Evolutionary conservation across 352 stramenopile species (phyloP).

Genomic region (Salisapilia sapeloensis): DNA sequence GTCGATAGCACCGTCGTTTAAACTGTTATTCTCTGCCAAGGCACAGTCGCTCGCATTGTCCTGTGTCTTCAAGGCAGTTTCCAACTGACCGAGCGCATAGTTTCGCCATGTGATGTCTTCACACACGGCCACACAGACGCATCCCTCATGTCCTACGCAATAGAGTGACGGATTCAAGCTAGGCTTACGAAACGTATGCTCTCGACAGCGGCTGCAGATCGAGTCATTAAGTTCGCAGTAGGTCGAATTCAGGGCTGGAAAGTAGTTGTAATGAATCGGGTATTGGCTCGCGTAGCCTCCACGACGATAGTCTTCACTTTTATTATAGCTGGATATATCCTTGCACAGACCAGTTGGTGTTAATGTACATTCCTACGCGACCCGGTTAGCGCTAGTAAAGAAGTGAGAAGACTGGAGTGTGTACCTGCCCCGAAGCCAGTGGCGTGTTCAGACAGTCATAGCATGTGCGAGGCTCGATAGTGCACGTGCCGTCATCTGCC

Average conservation of each 20-base stretch:
- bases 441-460: slow-evolving; percentile 35
- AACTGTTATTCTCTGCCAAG: slow-evolving; percentile 16
- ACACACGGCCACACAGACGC: slow-evolving; percentile 35
- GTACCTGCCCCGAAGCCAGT: slow-evolving; percentile 15
- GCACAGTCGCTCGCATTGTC: slow-evolving; percentile 10
- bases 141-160: slow-evolving; percentile 15
- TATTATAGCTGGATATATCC: slow-evolving; percentile 19
- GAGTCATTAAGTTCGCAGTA: slow-evolving; percentile 27
- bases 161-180: slow-evolving; percentile 24
- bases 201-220: slow-evolving; percentile 15
- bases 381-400: too few species aligned
- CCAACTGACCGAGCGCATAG: slow-evolving; percentile 15
- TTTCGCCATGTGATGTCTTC: slow-evolving; percentile 20
- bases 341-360: slow-evolving; percentile 24
- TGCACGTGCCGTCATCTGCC: slow-evolving; percentile 14
- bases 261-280: slow-evolving; percentile 45
- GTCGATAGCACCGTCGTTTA: slow-evolving; percentile 4
- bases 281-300: slow-evolving; percentile 10
- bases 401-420: neutral
- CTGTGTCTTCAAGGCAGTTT: slow-evolving; percentile 4
- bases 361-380: slow-evolving; percentile 24
- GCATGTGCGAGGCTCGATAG: slow-evolving; percentile 26
- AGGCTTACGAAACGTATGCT: slow-evolving; percentile 13
- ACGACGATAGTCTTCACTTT: slow-evolving; percentile 26
- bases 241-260: slow-evolving; percentile 23